Percentiles rank a stretch among this genome's conserved stretches.
phyloP scores from a whole-genome alignment of 176 grass and related monocot genomes.

The Oryza meyeriana region DNA sequence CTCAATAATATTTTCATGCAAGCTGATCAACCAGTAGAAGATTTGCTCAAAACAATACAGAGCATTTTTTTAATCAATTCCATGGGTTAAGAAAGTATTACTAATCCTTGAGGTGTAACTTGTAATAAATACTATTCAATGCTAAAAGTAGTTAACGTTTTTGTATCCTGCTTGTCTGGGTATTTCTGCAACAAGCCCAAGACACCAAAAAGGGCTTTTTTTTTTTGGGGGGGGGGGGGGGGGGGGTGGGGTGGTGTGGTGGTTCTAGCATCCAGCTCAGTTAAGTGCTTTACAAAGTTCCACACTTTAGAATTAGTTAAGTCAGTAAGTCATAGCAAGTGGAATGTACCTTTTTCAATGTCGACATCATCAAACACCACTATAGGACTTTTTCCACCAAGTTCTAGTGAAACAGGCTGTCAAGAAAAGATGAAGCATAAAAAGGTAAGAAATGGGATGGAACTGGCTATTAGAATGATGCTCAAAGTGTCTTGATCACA shows the following conservation, averaged over 20 bases:
- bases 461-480: neutral
- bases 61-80: neutral
- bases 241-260: too few species aligned
- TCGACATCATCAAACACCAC: constrained; percentile 99
- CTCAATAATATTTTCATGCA: neutral
- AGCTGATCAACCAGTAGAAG: neutral
- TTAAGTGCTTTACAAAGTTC: neutral
- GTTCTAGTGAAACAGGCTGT: constrained; percentile 95
- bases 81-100: neutral
- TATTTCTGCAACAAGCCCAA: constrained; percentile 1
- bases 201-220: neutral
- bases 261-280: neutral
- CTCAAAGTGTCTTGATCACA: neutral
- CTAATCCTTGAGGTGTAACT: neutral
- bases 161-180: neutral
- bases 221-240: too few species aligned
- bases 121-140: neutral
- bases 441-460: neutral
- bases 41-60: neutral
- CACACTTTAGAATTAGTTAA: neutral
- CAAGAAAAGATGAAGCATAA: constrained; percentile 32
- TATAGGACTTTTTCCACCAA: constrained; percentile 98
- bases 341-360: constrained; percentile 76
- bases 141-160: neutral
- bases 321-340: constrained; percentile 10